These are phyloP conservation scores for Dictyostelium capitatum DNA, from an alignment of 78 protist species.

Conservation along the genomic window DNA sequence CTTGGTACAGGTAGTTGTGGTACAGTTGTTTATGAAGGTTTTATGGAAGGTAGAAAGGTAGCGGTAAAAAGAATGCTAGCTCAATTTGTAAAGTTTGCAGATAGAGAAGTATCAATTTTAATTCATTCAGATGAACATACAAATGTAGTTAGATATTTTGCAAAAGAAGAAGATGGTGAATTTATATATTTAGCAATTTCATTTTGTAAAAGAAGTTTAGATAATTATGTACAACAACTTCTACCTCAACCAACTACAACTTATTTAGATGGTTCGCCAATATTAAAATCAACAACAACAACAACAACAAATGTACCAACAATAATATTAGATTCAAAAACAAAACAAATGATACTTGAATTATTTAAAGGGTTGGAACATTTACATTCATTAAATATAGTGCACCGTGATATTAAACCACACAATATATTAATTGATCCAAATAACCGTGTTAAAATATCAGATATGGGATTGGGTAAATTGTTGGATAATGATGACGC, in stretches of 20 bases:
- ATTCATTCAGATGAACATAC: constrained; percentile 83
- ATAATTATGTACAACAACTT: constrained; percentile 12
- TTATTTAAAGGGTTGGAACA: constrained; percentile 84
- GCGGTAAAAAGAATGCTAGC: constrained; percentile 91
- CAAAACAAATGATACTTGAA: constrained; percentile 82
- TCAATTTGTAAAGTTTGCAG: constrained; percentile 85
- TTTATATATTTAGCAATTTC: constrained; percentile 87
- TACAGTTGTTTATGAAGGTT: constrained; percentile 89
- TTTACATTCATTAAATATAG: constrained; percentile 83
- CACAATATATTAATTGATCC: constrained; percentile 27
- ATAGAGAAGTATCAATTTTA: constrained; percentile 85
- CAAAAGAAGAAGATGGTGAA: constrained; percentile 79
- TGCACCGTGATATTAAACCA: constrained; percentile 90
- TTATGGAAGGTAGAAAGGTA: constrained; percentile 84
- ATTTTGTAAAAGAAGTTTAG: constrained; percentile 48
- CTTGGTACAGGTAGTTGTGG: constrained; percentile 92
- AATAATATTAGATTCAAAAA: constrained; percentile 35
- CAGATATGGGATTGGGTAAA: constrained; percentile 87
- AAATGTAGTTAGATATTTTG: constrained; percentile 90
- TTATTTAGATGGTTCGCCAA: not conserved
- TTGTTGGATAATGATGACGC: constrained; percentile 63
- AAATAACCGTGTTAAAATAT: constrained; percentile 38
- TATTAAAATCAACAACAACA: not conserved
- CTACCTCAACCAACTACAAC: not conserved
- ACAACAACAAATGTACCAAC: not conserved